Base-by-base conservation (phyloP, 2,329 filamentous ascomycete genomes). In the Daldinia eschscholtzii region DNA sequence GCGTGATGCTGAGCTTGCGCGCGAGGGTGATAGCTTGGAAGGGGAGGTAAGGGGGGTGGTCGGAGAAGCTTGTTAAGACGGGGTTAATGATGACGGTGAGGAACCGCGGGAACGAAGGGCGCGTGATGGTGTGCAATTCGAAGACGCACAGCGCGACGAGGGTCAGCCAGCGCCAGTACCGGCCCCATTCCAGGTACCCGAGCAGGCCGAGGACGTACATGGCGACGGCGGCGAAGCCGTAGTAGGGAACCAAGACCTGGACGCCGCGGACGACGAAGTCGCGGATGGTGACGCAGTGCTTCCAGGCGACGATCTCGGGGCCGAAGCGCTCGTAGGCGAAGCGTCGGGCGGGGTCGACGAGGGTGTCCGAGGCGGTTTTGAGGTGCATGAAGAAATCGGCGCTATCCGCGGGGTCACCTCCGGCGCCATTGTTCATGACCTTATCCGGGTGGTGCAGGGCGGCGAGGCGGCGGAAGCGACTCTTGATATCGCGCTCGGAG, bases 261-360 rank as follows among this genome's bases (percentile, higher is more conserved):
- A 83, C 81, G 61, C 93, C 94, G 13, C 85, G 83, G 59, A 87
- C 83, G 55, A 97, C 83, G 78, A 88, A 97, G 78, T 97, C 94
- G 67, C 87, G 86, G 63, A 92, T 82, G 0, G 91, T 93, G 60
- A 85, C 82, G 80, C 89, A 91, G 71, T 87, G 84, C 71, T 86
- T 83, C 91, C 91, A 95, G 7, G 79, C 78, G 12, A 91, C 79
- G 20, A 94, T 85, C 30, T 89, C 88, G 0, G 93, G 91, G 0
- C 94, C 94, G 78, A 97, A 94, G 55, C 93, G 89, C 78, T 97
- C 93, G 81, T 98, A 98, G 6, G 93, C 94, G 78, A 96, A 97
- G 63, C 93, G 87, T 76, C 88, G 90, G 0, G 89, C 89, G 2
- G 92, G 88, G 76, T 96, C 89, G n/a, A 89, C 82, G 15, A 98